Evolutionary conservation across 2,329 filamentous ascomycete genomes (phyloP).

Genomic region (Colletotrichum eleusines): DNA sequence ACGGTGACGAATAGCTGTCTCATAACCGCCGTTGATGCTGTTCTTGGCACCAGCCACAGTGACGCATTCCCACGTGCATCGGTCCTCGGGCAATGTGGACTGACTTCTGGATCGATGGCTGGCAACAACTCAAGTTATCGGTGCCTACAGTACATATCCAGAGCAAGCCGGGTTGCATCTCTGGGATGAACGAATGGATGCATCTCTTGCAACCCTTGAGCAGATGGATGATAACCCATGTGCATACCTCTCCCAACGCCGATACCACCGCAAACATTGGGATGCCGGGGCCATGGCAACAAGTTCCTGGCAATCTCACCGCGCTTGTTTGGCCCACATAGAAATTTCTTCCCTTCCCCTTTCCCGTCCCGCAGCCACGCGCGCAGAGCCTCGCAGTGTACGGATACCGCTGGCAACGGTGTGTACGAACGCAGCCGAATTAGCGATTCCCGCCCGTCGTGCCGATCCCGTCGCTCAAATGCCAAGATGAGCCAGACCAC

Average conservation of each 20-base stretch:
- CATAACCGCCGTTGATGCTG: background rate
- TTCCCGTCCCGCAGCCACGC: background rate
- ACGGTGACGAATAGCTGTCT: conserved; percentile 16
- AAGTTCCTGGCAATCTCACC: background rate
- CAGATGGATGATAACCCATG: background rate
- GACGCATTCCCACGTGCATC: background rate
- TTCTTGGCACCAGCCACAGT: conserved; percentile 1
- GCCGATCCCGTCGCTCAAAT: conserved; percentile 28
- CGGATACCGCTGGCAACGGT: too few relatives aligned
- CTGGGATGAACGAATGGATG: background rate
- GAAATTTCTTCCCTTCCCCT: background rate
- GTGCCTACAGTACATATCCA: too few relatives aligned
- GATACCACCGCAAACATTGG: too few relatives aligned
- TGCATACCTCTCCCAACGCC: too few relatives aligned
- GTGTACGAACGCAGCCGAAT: too few relatives aligned
- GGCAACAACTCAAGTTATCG: background rate
- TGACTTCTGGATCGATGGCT: background rate
- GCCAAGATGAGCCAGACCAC: conserved; percentile 21
- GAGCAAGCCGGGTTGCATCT: background rate
- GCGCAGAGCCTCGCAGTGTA: too few relatives aligned
- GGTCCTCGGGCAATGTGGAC: background rate
- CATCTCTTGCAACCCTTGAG: background rate
- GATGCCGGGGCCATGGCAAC: background rate
- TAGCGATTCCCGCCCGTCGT: conserved; percentile 2
- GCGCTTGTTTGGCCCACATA: background rate